Evolutionary conservation across 208 protist genomes (phyloP), one percentile per base, ranked within the genome.

Genomic region (Acanthamoeba polyphaga): DNA sequence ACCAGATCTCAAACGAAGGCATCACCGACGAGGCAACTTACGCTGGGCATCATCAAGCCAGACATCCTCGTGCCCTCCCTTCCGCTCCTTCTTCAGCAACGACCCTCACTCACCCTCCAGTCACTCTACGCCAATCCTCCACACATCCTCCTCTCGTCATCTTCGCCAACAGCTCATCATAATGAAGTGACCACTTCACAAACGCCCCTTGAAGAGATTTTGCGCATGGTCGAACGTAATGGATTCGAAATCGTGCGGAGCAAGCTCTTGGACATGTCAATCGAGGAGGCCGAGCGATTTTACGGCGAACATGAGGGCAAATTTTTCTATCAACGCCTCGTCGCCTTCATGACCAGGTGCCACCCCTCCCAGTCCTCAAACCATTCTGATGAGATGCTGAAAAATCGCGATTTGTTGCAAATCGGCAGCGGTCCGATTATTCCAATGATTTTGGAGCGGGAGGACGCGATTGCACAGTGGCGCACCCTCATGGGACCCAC

Each of bases 1-100:
- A 99, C 97, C 97, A 97, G 88, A 99, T 99, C 72, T 98, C 98
- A 27, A 98, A 99, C 46, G 98, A 98, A 58, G 99, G 99, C 66
- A 99, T 99, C 85, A 96, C 96, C 49, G 99, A 99, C 94, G 98
- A 60, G 64, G 87, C 87, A 92, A 38, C 32, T 38, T 3, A 92
- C 87, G 87, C 43, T 92, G 53, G 87, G n/a, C 43, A 68, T 92
- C 87, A 74, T 92, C 87, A 92, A 92, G 34, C 87, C 87, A 34
- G 87, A 92, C 64, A 58, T 92, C 87, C 62, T 92, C 60, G 62
- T 92, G 53, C 62, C 87, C 27, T 76, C 62, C 53, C 64, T 92
- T 13, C 87, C 87, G 5, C 19, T 58, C 19, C n/a, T 92, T 24
- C 38, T 76, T 4, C 43, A 19, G 24, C 62, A 19, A 46, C 38